Percentiles rank a stretch among this genome's conserved stretches.
These are phyloP conservation scores for Naganishia vishniacii DNA, from an alignment of 768 basidiomycete species.

Conservation along the genomic window DNA sequence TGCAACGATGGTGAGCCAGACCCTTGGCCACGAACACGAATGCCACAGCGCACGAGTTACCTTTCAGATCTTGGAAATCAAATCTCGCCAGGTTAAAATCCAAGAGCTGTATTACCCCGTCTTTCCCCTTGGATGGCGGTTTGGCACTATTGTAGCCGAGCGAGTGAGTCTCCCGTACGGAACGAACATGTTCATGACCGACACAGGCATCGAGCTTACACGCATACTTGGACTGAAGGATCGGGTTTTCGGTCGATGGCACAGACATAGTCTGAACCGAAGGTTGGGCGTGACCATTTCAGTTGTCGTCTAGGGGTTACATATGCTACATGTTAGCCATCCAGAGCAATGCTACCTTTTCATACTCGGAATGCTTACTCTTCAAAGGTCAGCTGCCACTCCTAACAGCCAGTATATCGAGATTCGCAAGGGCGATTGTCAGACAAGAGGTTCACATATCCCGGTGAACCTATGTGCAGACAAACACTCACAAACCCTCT, in stretches of 20 bases:
- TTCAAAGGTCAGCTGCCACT: slow-evolving; percentile 46
- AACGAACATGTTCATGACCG: neutral
- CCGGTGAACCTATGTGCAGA: too few relatives aligned
- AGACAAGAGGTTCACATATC: too few relatives aligned
- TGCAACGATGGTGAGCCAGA: too few relatives aligned
- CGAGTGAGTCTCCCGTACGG: slow-evolving; percentile 3
- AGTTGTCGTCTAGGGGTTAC: slow-evolving; percentile 35
- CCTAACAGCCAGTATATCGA: slow-evolving; percentile 29
- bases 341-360: too few relatives aligned
- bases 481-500: slow-evolving; percentile 29
- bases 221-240: slow-evolving; percentile 44
- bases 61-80: slow-evolving; percentile 44
- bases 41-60: slow-evolving; percentile 1
- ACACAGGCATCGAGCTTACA: slow-evolving; percentile 32
- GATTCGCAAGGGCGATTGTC: neutral
- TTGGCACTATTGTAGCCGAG: slow-evolving; percentile 30
- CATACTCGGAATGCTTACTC: slow-evolving; percentile 30
- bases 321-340: too few relatives aligned
- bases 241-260: slow-evolving; percentile 45
- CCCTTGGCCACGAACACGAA: neutral
- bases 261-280: slow-evolving; percentile 40
- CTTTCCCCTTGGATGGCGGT: slow-evolving; percentile 35
- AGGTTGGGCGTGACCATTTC: slow-evolving; percentile 23
- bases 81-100: slow-evolving; percentile 48
- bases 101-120: slow-evolving; percentile 42